Conservation (phyloP, 306 rosid species). For the Medicago ruthenica region DNA sequence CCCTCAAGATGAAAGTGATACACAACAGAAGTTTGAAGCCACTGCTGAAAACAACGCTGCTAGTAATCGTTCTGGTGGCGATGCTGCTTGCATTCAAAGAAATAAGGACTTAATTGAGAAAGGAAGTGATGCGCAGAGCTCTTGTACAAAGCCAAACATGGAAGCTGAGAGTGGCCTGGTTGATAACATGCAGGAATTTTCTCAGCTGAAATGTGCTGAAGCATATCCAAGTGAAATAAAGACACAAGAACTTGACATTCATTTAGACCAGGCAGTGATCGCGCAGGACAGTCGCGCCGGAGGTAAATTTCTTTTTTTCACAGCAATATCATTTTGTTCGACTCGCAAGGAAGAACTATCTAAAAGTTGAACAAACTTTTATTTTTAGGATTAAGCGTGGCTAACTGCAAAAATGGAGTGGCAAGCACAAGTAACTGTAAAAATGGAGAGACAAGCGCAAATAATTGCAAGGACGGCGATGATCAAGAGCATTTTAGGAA, state of each 20-base stretch:
- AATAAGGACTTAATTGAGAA: constrained; percentile 73
- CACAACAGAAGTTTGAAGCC: constrained; percentile 68
- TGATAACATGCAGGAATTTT: constrained; percentile 58
- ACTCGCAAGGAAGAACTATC: constrained; percentile 31
- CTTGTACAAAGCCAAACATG: constrained; percentile 87
- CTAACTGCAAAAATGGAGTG: constrained; percentile 48
- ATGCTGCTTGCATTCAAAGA: constrained; percentile 57
- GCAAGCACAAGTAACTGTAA: constrained; percentile 47
- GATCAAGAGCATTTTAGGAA: constrained; percentile 52
- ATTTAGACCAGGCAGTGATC: constrained; percentile 48
- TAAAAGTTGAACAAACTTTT: constrained; percentile 38
- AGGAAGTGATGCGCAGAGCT: constrained; percentile 96
- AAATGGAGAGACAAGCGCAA: constrained; percentile 51
- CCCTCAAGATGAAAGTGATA: constrained; percentile 66
- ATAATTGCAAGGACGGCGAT: constrained; percentile 50
- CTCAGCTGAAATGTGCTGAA: constrained; percentile 51
- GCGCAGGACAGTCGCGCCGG: constrained; percentile 51
- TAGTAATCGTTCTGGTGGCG: constrained; percentile 71
- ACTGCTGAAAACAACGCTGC: constrained; percentile 83
- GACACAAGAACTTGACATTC: constrained; percentile 54
- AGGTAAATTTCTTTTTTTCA: constrained; percentile 56
- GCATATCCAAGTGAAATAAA: constrained; percentile 51
- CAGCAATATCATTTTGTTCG: constrained; percentile 28
- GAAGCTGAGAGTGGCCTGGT: constrained; percentile 66
- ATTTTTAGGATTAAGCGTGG: constrained; percentile 55